Evolutionary conservation across 1,284 basidiomycete genomes (phyloP), one percentile per base, ranked within the genome.

Genomic region (Tetrapyrgos nigripes): DNA sequence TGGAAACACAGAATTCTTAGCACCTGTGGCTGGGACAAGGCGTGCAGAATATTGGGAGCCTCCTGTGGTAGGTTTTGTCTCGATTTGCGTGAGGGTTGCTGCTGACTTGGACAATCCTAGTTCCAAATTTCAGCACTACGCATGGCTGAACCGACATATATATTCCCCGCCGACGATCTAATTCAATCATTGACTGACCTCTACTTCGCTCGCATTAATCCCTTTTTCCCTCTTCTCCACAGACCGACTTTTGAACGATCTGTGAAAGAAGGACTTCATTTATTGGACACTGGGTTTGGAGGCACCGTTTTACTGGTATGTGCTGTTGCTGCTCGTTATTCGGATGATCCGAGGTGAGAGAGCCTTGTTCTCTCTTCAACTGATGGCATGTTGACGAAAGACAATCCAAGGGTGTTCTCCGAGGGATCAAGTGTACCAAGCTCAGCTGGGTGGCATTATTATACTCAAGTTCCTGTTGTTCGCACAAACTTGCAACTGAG

Each of bases 401-500:
- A n/a, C n/a, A n/a, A n/a, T n/a, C n/a, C n/a, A 17, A 79, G 89
- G 11, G 86, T 91, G 2, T 72, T 89, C 62, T 76, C 80, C 23
- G 78, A 82, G 17, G 80, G 78, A 17, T 69, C 79, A 50, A 71
- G 75, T 37, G 72, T 74, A 26, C 70, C 72, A n/a, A 85, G 87
- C 57, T 88, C 88, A 3, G 83, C 85, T 19, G 92, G 92, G 1
- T 93, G 91, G 89, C 84, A 83, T 63, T 93, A 85, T 79, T 87
- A 89, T 66, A 80, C 84, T 44, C 87, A 89, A 64, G 82, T 91
- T 6, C 76, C 85, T 66, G 73, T 85, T 55, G 73, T 87, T 45
- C 81, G 86, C 24, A 82, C 82, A 63, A 82, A 81, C 29, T 77
- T 88, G 57, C 77, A 87, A 49, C 79, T 83, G 2, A 40, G 46